Base-by-base conservation (phyloP, 2,329 filamentous ascomycete species). In the Colletotrichum navitas region DNA sequence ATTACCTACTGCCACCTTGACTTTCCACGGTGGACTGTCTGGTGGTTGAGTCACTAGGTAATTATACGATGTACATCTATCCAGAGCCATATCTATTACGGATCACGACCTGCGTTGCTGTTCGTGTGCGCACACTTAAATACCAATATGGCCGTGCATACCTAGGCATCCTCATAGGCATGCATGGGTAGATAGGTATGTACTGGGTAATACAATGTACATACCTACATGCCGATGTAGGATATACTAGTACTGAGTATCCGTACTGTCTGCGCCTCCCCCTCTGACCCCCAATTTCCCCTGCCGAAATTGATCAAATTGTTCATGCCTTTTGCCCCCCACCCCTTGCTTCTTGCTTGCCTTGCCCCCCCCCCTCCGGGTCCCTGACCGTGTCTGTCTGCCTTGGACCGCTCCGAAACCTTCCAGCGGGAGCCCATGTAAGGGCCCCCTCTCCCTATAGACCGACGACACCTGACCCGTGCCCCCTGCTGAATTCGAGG, bases 231-330 rank as follows among this genome's bases (percentile, higher is more conserved):
- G 14, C 18, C 16, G 6, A 10, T 43, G 18, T 43, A n/a, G 0
- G 41, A 2, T 6, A 1, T 5, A 3, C 29, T 29, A 4, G 3
- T 5, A 3, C 29, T 29, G 29, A 29, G 29, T 29, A 16, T 21
- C 4, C 16, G 2, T 21, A n/a, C 41, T 43, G 41, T 43, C 43
- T 45, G 43, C 43, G 43, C 43, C 43, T 45, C 43, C 43, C 43
- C 45, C 43, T 12, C 60, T 51, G 26, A 29, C 16, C 64, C 52
- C 58, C 68, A 63, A 71, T 71, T 68, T 68, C 68, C 56, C 68
- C 60, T 63, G 47, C 60, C 60, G 45, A 63, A 8, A 63, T 63
- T 68, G 64, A 66, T 45, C 64, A 68, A 59, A 68, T 71, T 71
- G 68, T 43, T 34, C 43, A 63, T 63, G 68, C 64, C 64, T 18